Conservation (phyloP, 2,329 filamentous ascomycete genomes). For the Pseudocercospora eumusae region DNA sequence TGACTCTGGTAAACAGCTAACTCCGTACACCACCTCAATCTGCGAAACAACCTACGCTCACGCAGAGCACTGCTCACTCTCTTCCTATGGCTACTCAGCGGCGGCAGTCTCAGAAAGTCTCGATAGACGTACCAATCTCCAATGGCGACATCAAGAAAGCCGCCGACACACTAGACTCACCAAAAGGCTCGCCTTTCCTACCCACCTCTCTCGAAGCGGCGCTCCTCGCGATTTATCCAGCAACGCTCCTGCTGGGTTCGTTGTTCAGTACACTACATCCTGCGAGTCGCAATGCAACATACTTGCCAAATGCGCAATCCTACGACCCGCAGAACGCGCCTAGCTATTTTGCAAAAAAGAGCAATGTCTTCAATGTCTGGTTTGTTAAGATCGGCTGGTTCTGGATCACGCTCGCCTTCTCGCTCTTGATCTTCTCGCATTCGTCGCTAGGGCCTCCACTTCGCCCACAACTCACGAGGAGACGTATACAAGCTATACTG, state of each 20-base stretch:
- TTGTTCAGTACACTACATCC: slow-evolving; percentile 79
- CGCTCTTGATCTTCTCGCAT: slow-evolving; percentile 69
- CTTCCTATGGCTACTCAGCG: slow-evolving; percentile 6
- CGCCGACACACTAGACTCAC: slow-evolving; percentile 19
- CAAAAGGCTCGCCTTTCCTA: slow-evolving; percentile 57
- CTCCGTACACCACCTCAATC: neutral
- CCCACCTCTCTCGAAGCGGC: slow-evolving; percentile 69
- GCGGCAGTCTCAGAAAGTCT: slow-evolving; percentile 6
- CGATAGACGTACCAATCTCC: slow-evolving; percentile 2
- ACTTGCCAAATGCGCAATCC: slow-evolving; percentile 63
- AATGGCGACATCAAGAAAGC: slow-evolving; percentile 4
- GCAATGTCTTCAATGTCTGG: slow-evolving; percentile 85
- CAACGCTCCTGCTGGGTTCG: slow-evolving; percentile 76
- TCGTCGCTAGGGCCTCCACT: slow-evolving; percentile 54
- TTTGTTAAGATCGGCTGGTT: slow-evolving; percentile 97
- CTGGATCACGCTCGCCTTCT: slow-evolving; percentile 79
- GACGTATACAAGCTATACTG: slow-evolving; percentile 60
- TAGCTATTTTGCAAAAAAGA: slow-evolving; percentile 90
- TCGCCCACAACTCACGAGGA: slow-evolving; percentile 45
- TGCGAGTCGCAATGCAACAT: slow-evolving; percentile 65
- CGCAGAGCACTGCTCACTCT: neutral
- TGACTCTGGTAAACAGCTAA: neutral
- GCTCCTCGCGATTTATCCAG: slow-evolving; percentile 71
- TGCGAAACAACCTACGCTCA: neutral
- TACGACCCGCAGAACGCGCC: slow-evolving; percentile 63